Base-by-base conservation (phyloP, 2,329 filamentous ascomycete genomes). In the Ampelomyces quisqualis region DNA sequence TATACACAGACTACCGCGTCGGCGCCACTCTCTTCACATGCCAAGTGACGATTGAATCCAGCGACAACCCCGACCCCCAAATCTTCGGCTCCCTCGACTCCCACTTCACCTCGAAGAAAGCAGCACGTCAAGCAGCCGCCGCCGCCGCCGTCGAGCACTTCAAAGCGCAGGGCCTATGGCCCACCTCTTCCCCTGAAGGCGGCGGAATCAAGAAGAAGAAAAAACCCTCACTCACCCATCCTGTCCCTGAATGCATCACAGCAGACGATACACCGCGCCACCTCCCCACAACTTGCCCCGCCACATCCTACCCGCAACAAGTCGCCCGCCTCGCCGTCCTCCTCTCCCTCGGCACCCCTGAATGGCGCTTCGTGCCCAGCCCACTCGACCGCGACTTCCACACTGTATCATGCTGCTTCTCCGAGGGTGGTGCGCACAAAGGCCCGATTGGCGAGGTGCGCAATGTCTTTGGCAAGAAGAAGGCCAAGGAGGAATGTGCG, bases 401-500 rank as follows among this genome's bases (percentile, higher is more conserved):
- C 49, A 62, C 57, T 18, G 65, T 69, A 7, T 39, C 56, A 1
- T 72, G 68, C 22, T 55, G 39, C 27, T 75, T 73, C 36, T 37
- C 39, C 18, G 42, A 46, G 23, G 51, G 39, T 0, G 59, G 56
- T 1, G 29, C 28, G 34, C 56, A 60, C 13, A 41, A 38, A 6
- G 62, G 59, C 0, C 60, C 65, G 3, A 53, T 77, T 13, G 75
- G 72, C 17, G 57, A 70, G 38, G 69, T 74, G 2, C 45, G 58
- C 0, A 62, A 70, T 38, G 58, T 77, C 0, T 72, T 61, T 45
- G 76, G 76, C 2, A 73, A 71, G 64, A 76, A 75, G 58, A 72
- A 64, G 33, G 74, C 74, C 0, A 76, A 72, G 55, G 72, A 77
- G 43, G 68, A 70, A 45, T 71, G 73, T 57, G 75, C 75, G n/a